A percentile compares a stretch with the other conserved stretches of the same genome.
Conservation (phyloP, 2,329 filamentous ascomycete species). For the Cordyceps cateniannulata region DNA sequence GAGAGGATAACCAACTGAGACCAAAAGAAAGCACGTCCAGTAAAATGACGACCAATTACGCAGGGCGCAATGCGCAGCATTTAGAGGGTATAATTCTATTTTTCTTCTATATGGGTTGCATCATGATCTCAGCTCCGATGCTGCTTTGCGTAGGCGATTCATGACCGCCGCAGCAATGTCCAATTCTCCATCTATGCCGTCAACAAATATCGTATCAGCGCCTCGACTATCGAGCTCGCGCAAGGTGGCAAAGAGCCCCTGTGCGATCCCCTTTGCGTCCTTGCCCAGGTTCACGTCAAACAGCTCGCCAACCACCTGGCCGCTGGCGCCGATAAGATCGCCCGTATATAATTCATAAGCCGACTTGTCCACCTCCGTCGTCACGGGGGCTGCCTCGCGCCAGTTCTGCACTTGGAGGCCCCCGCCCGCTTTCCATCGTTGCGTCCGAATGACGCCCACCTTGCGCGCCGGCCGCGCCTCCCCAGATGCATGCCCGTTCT, state of each 20-base stretch:
- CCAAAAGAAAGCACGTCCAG: neutral
- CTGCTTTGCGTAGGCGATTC: slow-evolving; percentile 76
- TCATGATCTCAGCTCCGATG: slow-evolving; percentile 51
- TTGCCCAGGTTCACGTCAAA: slow-evolving; percentile 70
- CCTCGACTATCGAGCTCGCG: slow-evolving; percentile 74
- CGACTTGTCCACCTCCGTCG: slow-evolving; percentile 21
- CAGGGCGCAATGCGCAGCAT: neutral
- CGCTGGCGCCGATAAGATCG: slow-evolving; percentile 28
- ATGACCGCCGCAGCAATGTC: slow-evolving; percentile 83
- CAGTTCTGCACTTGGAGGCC: slow-evolving; percentile 27
- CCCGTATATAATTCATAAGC: slow-evolving; percentile 36
- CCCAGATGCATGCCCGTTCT: slow-evolving; percentile 12
- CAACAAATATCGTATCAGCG: slow-evolving; percentile 81
- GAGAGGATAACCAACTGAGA: neutral
- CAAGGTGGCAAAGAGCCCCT: slow-evolving; percentile 81
- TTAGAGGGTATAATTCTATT: slow-evolving; percentile 18
- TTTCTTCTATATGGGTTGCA: slow-evolving; percentile 24
- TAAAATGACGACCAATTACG: neutral
- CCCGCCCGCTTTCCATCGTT: slow-evolving; percentile 42
- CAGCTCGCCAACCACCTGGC: slow-evolving; percentile 33
- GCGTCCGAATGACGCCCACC: slow-evolving; percentile 51
- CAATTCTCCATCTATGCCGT: slow-evolving; percentile 73
- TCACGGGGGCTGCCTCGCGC: slow-evolving; percentile 20
- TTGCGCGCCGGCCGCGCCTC: slow-evolving; percentile 17
- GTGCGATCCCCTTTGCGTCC: slow-evolving; percentile 68